Conservation (phyloP, 805 yeast genomes). For the Kuraishia ogatae region DNA sequence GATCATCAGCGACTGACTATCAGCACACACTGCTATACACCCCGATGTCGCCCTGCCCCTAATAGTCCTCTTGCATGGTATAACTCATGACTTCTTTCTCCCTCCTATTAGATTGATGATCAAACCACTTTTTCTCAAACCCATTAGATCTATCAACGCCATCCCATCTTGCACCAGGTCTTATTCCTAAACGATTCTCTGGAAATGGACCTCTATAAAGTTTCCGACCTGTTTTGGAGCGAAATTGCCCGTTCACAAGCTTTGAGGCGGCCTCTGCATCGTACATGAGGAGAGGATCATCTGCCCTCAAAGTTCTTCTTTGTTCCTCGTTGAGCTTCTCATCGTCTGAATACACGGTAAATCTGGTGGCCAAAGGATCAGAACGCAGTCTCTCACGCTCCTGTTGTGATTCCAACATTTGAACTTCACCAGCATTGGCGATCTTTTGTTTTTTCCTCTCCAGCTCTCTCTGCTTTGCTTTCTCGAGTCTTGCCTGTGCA, state of each 20-base stretch:
- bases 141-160: constrained; percentile 89
- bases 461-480: constrained; percentile 13
- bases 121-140: constrained; percentile 61
- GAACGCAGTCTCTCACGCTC: constrained; percentile 21
- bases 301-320: constrained; percentile 28
- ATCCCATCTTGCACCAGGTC: constrained; percentile 85
- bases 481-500: constrained; percentile 3
- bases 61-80: constrained; percentile 31
- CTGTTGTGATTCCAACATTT: constrained; percentile 26
- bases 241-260: constrained; percentile 7
- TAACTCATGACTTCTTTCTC: constrained; percentile 20
- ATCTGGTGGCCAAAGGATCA: constrained; percentile 11
- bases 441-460: constrained; percentile 17
- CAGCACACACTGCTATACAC: not conserved
- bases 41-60: not conserved
- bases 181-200: constrained; percentile 65
- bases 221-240: constrained; percentile 39
- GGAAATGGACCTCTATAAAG: constrained; percentile 47
- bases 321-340: constrained; percentile 24
- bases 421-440: constrained; percentile 30
- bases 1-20: no score
- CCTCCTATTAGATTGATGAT: constrained; percentile 26
- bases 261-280: constrained; percentile 17
- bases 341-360: constrained; percentile 29
- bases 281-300: constrained; percentile 59